phyloP scores from a whole-genome alignment of 192 early-diverging fungal genomes.

The Linnemannia hyalina region DNA sequence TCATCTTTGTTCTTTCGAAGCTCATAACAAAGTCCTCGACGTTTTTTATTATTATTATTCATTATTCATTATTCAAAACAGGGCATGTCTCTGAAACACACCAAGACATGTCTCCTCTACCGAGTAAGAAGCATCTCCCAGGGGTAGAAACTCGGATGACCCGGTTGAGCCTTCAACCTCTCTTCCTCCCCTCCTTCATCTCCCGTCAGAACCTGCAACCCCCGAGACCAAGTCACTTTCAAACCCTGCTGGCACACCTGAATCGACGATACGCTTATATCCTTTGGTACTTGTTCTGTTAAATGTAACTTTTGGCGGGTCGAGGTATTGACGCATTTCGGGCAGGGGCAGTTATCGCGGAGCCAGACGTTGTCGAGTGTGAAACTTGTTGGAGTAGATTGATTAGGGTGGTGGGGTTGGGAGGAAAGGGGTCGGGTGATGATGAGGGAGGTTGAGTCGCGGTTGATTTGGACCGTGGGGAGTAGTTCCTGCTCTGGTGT shows the following conservation, averaged over 20 bases:
- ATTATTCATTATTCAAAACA: too few species aligned
- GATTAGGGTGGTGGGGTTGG: background rate
- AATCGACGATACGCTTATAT: constrained; percentile 54
- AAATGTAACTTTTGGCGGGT: constrained; percentile 68
- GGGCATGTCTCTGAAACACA: background rate
- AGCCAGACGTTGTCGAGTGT: constrained; percentile 55
- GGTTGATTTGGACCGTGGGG: constrained; percentile 5
- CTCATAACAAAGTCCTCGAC: too few species aligned
- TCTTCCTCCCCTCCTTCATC: constrained; percentile 3
- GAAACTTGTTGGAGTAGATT: constrained; percentile 6
- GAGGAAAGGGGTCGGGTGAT: background rate
- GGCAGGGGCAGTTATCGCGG: constrained; percentile 69
- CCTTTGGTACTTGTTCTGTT: constrained; percentile 57
- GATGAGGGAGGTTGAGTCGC: constrained; percentile 10
- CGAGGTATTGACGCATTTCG: constrained; percentile 61
- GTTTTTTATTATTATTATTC: too few species aligned
- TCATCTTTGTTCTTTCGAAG: too few species aligned
- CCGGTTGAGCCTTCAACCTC: constrained; percentile 4
- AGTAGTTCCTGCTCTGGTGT: background rate
- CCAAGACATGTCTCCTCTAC: background rate
- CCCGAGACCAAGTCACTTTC: constrained; percentile 60
- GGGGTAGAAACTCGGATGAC: constrained; percentile 22
- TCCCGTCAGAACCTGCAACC: constrained; percentile 32
- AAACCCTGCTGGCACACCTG: constrained; percentile 26
- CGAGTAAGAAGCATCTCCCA: constrained; percentile 25